Evolutionary conservation across 805 yeast species (phyloP).

Genomic region (Nakazawaea molendinolei): DNA sequence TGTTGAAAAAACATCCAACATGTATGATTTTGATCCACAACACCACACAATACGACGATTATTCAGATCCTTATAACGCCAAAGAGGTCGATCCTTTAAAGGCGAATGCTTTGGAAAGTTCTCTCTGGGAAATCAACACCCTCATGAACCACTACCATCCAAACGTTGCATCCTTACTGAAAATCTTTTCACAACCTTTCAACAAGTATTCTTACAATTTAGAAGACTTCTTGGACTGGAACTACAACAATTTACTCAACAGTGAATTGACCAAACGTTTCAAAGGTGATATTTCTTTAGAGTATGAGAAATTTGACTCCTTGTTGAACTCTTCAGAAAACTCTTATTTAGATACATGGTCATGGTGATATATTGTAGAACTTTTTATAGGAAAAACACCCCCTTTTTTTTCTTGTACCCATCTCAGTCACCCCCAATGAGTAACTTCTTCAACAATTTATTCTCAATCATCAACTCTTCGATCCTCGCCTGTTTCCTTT

Average conservation of each 20-base stretch:
- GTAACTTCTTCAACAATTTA: conserved; percentile 70
- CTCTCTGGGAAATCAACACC: conserved; percentile 88
- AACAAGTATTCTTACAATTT: conserved; percentile 78
- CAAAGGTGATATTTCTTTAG: conserved; percentile 72
- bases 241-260: conserved; percentile 57
- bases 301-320: conserved; percentile 50
- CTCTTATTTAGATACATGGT: conserved; percentile 7
- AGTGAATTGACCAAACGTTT: conserved; percentile 59
- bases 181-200: conserved; percentile 84
- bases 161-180: conserved; percentile 87
- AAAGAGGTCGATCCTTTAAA: conserved; percentile 66
- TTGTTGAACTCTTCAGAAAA: conserved; percentile 26
- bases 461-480: conserved; percentile 91
- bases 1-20: conserved; percentile 85
- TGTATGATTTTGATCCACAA: conserved; percentile 86
- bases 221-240: conserved; percentile 94
- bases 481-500: conserved; percentile 61
- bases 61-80: conserved; percentile 60
- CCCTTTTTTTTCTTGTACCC: too few relatives aligned
- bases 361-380: conserved; percentile 3
- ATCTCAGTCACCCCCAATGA: conserved; percentile 35
- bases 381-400: too few relatives aligned
- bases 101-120: conserved; percentile 76
- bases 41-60: conserved; percentile 27
- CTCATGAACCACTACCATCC: conserved; percentile 83